Base-by-base conservation (phyloP, 2,329 filamentous ascomycete species). In the Alternaria brassicicola region DNA sequence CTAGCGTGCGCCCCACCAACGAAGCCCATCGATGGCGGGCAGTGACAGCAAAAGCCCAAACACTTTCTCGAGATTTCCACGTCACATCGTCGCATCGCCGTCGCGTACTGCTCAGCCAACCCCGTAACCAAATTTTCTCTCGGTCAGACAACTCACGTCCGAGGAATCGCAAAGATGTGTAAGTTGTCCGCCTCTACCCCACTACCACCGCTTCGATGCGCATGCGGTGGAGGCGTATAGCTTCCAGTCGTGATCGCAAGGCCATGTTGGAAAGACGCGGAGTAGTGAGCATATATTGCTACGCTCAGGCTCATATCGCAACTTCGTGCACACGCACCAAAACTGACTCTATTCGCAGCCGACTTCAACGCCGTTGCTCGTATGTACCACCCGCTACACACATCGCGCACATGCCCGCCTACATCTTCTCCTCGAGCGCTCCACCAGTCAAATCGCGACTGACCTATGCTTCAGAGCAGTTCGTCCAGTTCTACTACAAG, bases 401-500 rank as follows among this genome's bases (percentile, higher is more conserved):
- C 51, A 35, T n/a, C n/a, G n/a, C 33, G 39, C 43, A 19, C 36
- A 21, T 13, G 13, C 35, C 36, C 25, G 25, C 25, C 28, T 28
- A 28, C 19, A 21, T 17, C 3, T 36, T 15, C 30, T 26, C 6
- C 28, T 19, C 38, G 35, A 17, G 23, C 43, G 30, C 38, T 35
- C 13, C 12, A 38, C 30, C 36, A 25, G 19, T 45, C 41, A 35
- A 30, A 46, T 13, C 36, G 33, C 53, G 57, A 64, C 67, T 70
- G 57, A 73, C 61, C 35, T 19, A 42, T 46, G 33, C 41, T 23
- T 59, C 72, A 97, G 93, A 89, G 78, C 86, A 96, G 81, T 97
- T 98, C 80, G 89, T 94, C 67, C 76, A 88, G 61, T 94, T 89
- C 84, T 98, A 97, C 87, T 97, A 97, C 86, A 84, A 89, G 73